phyloP scores from a whole-genome alignment of 257 asterid genomes.

The Solanum neorickii region DNA sequence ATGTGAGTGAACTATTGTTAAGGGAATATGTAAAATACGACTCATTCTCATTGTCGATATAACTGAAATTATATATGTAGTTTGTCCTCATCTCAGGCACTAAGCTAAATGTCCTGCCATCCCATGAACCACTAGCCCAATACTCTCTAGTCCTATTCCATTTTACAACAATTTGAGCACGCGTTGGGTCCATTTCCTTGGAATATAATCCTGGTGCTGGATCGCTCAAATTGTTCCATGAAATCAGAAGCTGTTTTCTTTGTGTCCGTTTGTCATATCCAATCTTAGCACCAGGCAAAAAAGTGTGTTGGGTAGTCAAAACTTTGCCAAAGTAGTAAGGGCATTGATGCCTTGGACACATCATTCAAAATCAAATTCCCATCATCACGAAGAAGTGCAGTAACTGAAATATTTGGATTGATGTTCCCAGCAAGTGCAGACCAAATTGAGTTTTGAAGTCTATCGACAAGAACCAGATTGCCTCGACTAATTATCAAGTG shows the following conservation, averaged over 20 bases:
- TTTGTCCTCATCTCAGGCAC: constrained; percentile 25
- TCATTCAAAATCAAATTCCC: not conserved
- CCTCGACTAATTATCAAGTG: not conserved
- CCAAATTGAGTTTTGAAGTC: not conserved
- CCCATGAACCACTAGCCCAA: not conserved
- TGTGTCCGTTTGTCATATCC: not conserved
- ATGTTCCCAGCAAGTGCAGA: not conserved
- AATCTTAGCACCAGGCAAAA: not conserved
- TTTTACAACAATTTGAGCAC: not conserved
- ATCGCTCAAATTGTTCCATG: not conserved
- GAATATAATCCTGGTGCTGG: not conserved
- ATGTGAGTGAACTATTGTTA: not conserved
- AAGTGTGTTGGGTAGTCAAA: not conserved
- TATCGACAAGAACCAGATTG: not conserved
- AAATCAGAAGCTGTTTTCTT: not conserved
- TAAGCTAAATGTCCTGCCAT: not conserved
- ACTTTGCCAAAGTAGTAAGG: not conserved
- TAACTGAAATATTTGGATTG: not conserved
- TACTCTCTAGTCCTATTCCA: not conserved
- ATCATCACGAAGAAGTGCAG: not conserved
- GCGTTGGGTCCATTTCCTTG: not conserved
- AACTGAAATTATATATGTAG: constrained; percentile 9
- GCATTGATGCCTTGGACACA: not conserved
- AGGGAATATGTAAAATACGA: constrained; percentile 22
- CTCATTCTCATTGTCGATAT: constrained; percentile 15